These are phyloP conservation scores for Hirsutella rhossiliensis DNA, from an alignment of 2,329 filamentous ascomycete genomes.

Conservation along the genomic window DNA sequence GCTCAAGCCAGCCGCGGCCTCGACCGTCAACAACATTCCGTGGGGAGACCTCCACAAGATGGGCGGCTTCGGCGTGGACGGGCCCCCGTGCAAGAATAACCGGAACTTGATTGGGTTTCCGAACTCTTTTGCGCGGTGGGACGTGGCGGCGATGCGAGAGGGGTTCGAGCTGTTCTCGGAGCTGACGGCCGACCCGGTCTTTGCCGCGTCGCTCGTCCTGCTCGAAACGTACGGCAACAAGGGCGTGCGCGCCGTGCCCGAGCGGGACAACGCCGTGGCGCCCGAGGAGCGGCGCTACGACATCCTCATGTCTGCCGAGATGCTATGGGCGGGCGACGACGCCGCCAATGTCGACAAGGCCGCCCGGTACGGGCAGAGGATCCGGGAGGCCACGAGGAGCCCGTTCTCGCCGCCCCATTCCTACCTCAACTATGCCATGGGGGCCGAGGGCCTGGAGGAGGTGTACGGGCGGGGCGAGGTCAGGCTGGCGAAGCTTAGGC, in stretches of 20 bases:
- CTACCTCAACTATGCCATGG: slow-evolving; percentile 10
- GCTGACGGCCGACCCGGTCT: slow-evolving; percentile 1
- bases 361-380: background rate
- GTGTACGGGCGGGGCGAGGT: slow-evolving; percentile 7
- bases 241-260: slow-evolving; percentile 2
- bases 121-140: slow-evolving; percentile 5
- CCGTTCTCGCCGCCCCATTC: slow-evolving; percentile 1
- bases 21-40: background rate
- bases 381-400: background rate
- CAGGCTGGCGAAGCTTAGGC: slow-evolving; percentile 3
- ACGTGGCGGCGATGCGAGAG: slow-evolving; percentile 1
- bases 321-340: slow-evolving; percentile 4
- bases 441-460: slow-evolving; percentile 4
- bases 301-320: slow-evolving; percentile 3
- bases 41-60: slow-evolving; percentile 3
- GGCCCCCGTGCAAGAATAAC: slow-evolving; percentile 3
- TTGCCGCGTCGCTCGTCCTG: background rate
- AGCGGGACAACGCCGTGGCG: slow-evolving; percentile 2
- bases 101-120: slow-evolving; percentile 6
- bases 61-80: slow-evolving; percentile 2
- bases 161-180: slow-evolving; percentile 4
- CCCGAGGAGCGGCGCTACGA: slow-evolving; percentile 5
- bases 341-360: background rate
- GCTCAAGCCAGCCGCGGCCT: slow-evolving; percentile 1
- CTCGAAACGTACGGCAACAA: slow-evolving; percentile 4